Base-by-base conservation (phyloP, 2,329 filamentous ascomycete species). In the Penicillium paneum region DNA sequence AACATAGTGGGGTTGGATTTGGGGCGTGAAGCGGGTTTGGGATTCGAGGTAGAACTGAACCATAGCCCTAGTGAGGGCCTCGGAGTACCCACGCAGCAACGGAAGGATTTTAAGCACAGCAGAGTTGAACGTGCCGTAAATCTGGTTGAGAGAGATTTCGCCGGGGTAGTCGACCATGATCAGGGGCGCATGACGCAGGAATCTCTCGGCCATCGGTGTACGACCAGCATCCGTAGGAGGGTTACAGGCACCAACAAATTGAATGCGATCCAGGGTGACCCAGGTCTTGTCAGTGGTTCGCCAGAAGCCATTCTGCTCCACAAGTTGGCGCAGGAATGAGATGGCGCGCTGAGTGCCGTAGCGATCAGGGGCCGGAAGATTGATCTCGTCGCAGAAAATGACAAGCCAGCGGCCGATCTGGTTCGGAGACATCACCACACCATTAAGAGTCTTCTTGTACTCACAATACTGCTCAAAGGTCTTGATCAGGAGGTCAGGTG, bases 91-190 rank as follows among this genome's bases (percentile, higher is more conserved):
- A 64, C 94, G 89, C n/a, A 99, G 79, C 13, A 91, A 86, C 1
- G 94, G 93, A 47, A 99, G 88, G 59, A 99, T 94, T 81, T 99
- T 99, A 69, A 99, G 87, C 40, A 99, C 86, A 10, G 95, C 94
- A 52, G 84, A 89, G 71, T 96, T 99, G 83, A 99, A 99, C 0
- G 95, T 97, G 64, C 95, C 94, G 70, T 99, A 99, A 63, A 99
- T 99, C 72, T 99, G 94, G 63, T 87, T 88, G 35, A 99, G 83
- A 3, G 95, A 99, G 40, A 91, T 81, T 76, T 99, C 91, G 67
- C 95, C 94, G 57, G 94, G 94, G 69, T 99, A 99, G 70, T 99
- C 94, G 39, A 99, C 95, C 95, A 99, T 99, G 75, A 99, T 89
- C 51, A 99, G 84, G n/a, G 94, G 94, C 15, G 94, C 91, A 73